Evolutionary conservation across 345 rosid genomes (phyloP).

Genomic region (Camelina hispida): DNA sequence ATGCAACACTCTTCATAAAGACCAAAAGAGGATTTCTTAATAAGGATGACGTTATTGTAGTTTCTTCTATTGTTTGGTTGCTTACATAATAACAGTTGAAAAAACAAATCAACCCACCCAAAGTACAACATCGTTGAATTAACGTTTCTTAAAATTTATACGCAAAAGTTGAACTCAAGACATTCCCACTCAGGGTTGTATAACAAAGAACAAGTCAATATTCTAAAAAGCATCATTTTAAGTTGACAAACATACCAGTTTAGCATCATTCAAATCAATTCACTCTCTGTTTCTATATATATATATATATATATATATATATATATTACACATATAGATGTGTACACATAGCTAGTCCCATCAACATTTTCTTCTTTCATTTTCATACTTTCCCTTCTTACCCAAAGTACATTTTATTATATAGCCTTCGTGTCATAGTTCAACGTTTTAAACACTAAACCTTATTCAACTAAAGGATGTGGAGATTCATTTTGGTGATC

Average conservation of each 20-base stretch:
- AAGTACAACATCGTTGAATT: not conserved
- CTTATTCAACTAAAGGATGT: constrained; percentile 24
- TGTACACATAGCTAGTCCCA: not conserved
- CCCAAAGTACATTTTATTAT: not conserved
- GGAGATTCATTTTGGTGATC: constrained; percentile 25
- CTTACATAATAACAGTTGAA: constrained; percentile 16
- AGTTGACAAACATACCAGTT: constrained; percentile 24
- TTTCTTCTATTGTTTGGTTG: not conserved
- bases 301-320: not conserved
- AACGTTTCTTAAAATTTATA: not conserved
- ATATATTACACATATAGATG: not conserved
- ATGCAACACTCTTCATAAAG: constrained; percentile 1
- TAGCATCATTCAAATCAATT: constrained; percentile 13
- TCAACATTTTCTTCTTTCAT: not conserved
- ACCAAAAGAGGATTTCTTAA: not conserved
- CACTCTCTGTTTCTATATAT: not conserved
- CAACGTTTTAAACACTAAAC: not conserved
- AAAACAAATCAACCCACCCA: not conserved
- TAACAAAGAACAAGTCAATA: constrained; percentile 34
- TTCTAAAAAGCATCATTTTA: constrained; percentile 21
- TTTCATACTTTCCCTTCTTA: not conserved
- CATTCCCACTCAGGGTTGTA: not conserved
- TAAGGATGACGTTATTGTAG: not conserved
- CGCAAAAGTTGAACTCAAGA: constrained; percentile 14
- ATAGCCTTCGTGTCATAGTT: constrained; percentile 9